Conservation (phyloP, 2,329 filamentous ascomycete species). For the Drechslerella coelobrocha region DNA sequence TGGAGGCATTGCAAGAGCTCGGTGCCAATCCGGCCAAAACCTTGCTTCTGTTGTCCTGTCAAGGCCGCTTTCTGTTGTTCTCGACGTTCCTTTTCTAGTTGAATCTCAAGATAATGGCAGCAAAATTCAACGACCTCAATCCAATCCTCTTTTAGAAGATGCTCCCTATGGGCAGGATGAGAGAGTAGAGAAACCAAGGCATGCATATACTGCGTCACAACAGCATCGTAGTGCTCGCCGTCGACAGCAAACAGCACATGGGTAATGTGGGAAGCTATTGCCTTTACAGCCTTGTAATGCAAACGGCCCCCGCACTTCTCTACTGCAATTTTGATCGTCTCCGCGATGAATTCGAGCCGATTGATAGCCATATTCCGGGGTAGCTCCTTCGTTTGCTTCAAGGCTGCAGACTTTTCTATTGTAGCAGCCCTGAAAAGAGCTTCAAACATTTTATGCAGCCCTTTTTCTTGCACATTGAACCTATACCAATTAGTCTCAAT, state of each 20-base stretch:
- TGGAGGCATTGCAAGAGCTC: conserved; percentile 72
- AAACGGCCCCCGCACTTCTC: conserved; percentile 73
- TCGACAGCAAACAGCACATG: conserved; percentile 72
- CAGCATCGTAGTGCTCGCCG: conserved; percentile 70
- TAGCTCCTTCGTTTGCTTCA: conserved; percentile 64
- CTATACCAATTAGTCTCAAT: conserved; percentile 51
- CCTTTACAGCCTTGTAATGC: conserved; percentile 77
- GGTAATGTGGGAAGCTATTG: conserved; percentile 80
- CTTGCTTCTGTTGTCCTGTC: conserved; percentile 56
- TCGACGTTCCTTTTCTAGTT: conserved; percentile 20
- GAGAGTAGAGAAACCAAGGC: conserved; percentile 73
- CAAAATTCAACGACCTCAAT: conserved; percentile 74
- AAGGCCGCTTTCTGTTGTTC: conserved; percentile 35
- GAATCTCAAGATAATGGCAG: conserved; percentile 52
- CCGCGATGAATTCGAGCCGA: conserved; percentile 73
- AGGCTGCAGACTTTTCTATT: conserved; percentile 71
- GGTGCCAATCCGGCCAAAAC: conserved; percentile 58
- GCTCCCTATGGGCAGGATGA: conserved; percentile 78
- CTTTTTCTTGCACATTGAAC: conserved; percentile 70
- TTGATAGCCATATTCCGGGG: conserved; percentile 63
- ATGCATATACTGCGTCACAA: conserved; percentile 80
- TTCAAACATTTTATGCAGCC: conserved; percentile 83
- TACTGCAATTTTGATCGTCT: conserved; percentile 74
- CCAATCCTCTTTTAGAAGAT: conserved; percentile 75
- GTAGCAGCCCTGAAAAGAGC: conserved; percentile 74